Evolutionary conservation across 768 basidiomycete genomes (phyloP).

Genomic region (Lentinus brumalis): DNA sequence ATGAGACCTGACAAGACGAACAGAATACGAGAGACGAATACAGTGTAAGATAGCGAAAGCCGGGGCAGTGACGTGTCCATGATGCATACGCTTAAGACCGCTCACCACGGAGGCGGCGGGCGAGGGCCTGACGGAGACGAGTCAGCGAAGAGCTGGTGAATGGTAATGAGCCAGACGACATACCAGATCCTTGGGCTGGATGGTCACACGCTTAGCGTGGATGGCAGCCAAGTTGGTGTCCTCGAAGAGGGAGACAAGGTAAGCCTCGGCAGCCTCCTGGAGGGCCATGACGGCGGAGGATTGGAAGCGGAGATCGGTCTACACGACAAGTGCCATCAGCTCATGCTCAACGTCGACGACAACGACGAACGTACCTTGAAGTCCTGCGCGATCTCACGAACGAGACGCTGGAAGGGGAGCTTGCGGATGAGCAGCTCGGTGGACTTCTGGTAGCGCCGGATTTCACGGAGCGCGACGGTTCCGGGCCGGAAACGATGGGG

Average conservation of each 20-base stretch:
- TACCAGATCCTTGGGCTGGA: constrained; percentile 85
- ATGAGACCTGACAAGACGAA: constrained; percentile 12
- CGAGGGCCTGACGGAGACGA: constrained; percentile 48
- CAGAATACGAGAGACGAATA: constrained; percentile 11
- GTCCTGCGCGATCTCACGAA: constrained; percentile 92
- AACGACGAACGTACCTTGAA: constrained; percentile 65
- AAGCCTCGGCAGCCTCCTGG: constrained; percentile 85
- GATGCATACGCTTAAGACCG: constrained; percentile 48
- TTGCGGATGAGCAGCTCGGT: constrained; percentile 99
- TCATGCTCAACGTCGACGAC: too few species aligned
- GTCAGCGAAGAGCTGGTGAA: neutral
- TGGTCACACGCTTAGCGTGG: constrained; percentile 84
- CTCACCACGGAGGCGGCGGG: constrained; percentile 79
- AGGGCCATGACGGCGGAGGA: constrained; percentile 89
- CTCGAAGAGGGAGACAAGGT: constrained; percentile 78
- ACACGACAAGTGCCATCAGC: constrained; percentile 6
- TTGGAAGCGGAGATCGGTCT: constrained; percentile 88
- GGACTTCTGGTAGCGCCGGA: constrained; percentile 97
- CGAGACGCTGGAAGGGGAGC: constrained; percentile 98
- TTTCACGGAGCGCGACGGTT: constrained; percentile 99
- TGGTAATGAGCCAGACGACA: constrained; percentile 23
- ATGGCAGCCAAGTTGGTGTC: constrained; percentile 86
- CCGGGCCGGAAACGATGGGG: constrained; percentile 96
- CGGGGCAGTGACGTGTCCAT: neutral
- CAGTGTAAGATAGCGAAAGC: constrained; percentile 12